A percentile compares a stretch with the other conserved stretches of the same genome.
Conservation (phyloP, 2,329 filamentous ascomycete species). For the Fusarium kyushuense region DNA sequence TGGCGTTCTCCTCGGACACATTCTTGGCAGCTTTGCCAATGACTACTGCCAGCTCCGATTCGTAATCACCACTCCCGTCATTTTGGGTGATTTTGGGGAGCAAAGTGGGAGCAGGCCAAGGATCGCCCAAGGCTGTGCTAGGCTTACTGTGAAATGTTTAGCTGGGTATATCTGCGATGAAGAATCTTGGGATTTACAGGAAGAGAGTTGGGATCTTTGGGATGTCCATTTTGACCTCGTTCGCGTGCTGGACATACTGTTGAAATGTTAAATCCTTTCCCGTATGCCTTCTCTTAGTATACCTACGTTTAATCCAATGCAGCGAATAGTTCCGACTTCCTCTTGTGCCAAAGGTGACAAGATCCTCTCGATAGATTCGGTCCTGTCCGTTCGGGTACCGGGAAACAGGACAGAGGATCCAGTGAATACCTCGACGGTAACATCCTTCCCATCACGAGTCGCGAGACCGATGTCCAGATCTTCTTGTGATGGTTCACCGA, state of each 20-base stretch:
- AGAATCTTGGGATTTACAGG: not conserved
- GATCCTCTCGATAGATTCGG: not conserved
- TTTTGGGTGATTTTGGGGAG: slow-evolving; percentile 15
- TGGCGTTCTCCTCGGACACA: not conserved
- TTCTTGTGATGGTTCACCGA: not conserved
- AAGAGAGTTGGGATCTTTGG: slow-evolving; percentile 12
- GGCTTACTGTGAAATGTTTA: not conserved
- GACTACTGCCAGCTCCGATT: slow-evolving; percentile 6
- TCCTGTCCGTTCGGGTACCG: not conserved
- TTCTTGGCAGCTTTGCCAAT: slow-evolving; percentile 20
- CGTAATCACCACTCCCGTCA: slow-evolving; percentile 13
- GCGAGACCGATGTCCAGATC: not conserved
- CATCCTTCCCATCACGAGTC: not conserved
- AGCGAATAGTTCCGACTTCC: slow-evolving; percentile 3
- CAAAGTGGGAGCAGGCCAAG: not conserved
- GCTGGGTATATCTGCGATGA: accelerated
- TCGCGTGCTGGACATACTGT: slow-evolving; percentile 16
- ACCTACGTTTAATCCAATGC: slow-evolving; percentile 6
- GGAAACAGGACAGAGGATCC: not conserved
- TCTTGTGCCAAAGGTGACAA: slow-evolving; percentile 9
- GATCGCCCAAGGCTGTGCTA: not conserved
- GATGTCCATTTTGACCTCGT: slow-evolving; percentile 11
- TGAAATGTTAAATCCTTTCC: accelerated
- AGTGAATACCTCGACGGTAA: not conserved
- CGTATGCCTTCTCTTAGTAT: accelerated